Conservation (phyloP, 495 filamentous ascomycete genomes). For the Hyphodiscus hymeniophilus region DNA sequence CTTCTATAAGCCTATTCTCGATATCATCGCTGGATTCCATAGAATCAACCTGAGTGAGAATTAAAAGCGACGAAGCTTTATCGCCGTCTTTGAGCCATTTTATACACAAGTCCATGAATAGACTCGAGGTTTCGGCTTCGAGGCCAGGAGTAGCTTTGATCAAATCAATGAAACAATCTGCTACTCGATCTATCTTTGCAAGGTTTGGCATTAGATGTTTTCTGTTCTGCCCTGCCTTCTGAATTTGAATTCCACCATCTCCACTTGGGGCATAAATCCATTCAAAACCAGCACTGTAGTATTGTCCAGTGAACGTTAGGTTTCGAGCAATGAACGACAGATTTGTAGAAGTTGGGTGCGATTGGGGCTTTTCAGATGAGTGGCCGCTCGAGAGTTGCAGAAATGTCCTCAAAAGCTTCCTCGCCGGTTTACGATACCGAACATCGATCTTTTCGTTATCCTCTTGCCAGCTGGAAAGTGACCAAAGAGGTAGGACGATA, state of each 20-base stretch:
- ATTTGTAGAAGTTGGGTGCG: conserved; percentile 21
- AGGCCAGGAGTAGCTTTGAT: conserved; percentile 36
- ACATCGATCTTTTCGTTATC: conserved; percentile 17
- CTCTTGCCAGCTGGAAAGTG: conserved; percentile 46
- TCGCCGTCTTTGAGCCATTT: conserved; percentile 41
- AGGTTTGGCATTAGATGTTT: neutral
- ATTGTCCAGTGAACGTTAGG: conserved; percentile 32
- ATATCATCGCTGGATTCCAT: conserved; percentile 30
- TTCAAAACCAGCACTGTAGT: too few relatives aligned
- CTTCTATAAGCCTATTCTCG: conserved; percentile 44
- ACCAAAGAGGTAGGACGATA: conserved; percentile 62
- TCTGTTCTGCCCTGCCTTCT: neutral
- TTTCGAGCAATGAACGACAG: conserved; percentile 33
- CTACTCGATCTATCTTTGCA: conserved; percentile 36
- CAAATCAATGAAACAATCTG: conserved; percentile 46
- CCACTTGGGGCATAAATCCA: conserved; percentile 9
- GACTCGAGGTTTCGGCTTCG: conserved; percentile 48
- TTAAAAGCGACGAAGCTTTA: neutral
- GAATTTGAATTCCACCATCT: conserved; percentile 17
- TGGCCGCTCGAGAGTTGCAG: conserved; percentile 31
- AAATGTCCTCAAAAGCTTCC: conserved; percentile 34
- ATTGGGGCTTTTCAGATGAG: neutral
- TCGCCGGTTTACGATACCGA: conserved; percentile 28
- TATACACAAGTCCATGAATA: conserved; percentile 57
- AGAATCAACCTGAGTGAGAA: conserved; percentile 9